A percentile compares a stretch with the other conserved stretches of the same genome.
phyloP scores from a whole-genome alignment of 2,329 filamentous ascomycete species.

The Hyphodiscus sp. region DNA sequence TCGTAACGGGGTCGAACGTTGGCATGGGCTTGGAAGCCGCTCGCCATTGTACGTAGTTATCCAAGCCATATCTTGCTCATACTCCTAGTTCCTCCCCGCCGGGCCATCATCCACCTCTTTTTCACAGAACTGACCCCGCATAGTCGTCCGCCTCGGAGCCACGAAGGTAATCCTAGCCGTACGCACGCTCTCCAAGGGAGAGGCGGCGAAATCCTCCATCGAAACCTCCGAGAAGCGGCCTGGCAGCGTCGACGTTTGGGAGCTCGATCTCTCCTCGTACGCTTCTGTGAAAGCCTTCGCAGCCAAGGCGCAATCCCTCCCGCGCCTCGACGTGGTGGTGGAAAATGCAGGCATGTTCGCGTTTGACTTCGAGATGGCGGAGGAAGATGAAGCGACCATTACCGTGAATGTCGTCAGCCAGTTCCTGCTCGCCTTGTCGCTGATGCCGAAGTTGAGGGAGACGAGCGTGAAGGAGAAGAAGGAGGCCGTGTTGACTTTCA shows the following conservation, averaged over 20 bases:
- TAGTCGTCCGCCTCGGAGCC: conserved; percentile 27
- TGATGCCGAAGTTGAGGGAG: conserved; percentile 23
- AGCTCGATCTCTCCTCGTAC: conserved; percentile 12
- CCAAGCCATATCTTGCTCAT: background rate
- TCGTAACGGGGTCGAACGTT: conserved; percentile 37
- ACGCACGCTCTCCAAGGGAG: conserved; percentile 34
- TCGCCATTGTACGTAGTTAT: conserved; percentile 18
- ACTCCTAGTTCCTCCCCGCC: background rate
- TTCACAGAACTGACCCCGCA: background rate
- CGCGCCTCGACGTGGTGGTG: conserved; percentile 13
- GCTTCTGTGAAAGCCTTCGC: conserved; percentile 12
- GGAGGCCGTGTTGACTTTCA: conserved; percentile 6
- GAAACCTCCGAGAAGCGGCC: conserved; percentile 8
- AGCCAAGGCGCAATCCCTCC: background rate
- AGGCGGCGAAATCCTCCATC: conserved; percentile 34
- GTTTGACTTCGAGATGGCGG: conserved; percentile 4
- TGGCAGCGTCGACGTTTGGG: conserved; percentile 12
- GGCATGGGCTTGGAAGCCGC: conserved; percentile 36
- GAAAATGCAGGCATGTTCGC: conserved; percentile 15
- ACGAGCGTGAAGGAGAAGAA: conserved; percentile 11
- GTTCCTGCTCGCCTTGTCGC: conserved; percentile 19
- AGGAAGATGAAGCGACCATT: conserved; percentile 8
- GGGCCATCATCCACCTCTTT: background rate
- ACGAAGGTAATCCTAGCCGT: conserved; percentile 34
- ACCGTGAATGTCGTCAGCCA: conserved; percentile 21